Evolutionary conservation across 2,329 filamentous ascomycete species (phyloP).

Genomic region (Curvularia sp.): DNA sequence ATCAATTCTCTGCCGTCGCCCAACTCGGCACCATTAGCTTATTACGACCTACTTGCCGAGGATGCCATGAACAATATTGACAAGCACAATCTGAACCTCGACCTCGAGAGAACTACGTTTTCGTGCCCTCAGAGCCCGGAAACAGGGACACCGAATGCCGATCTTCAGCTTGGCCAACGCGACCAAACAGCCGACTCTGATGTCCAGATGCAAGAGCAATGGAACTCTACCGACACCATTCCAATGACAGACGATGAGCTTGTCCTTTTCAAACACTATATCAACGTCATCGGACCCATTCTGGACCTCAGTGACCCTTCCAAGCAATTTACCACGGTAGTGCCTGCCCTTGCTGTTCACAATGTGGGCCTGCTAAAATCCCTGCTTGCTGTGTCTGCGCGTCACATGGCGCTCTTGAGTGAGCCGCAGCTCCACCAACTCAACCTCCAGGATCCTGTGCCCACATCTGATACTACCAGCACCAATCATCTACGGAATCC

Average conservation of each 20-base stretch:
- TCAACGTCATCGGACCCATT: conserved; percentile 49
- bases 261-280: conserved; percentile 51
- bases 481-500: conserved; percentile 32
- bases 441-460: conserved; percentile 40
- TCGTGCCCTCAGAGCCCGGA: conserved; percentile 39
- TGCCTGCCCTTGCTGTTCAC: conserved; percentile 53
- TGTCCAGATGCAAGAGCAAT: conserved; percentile 30
- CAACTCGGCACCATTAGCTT: conserved; percentile 57
- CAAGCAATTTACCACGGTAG: conserved; percentile 48
- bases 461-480: conserved; percentile 19
- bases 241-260: conserved; percentile 49
- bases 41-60: conserved; percentile 58
- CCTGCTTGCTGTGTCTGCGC: conserved; percentile 63
- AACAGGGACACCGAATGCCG: conserved; percentile 23
- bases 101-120: conserved; percentile 37
- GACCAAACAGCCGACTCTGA: conserved; percentile 10
- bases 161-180: conserved; percentile 24
- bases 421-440: conserved; percentile 31
- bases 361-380: conserved; percentile 66
- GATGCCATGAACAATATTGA: conserved; percentile 52
- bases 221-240: conserved; percentile 36
- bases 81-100: conserved; percentile 44
- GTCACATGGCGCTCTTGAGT: conserved; percentile 57
- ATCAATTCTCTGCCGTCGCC: conserved; percentile 49
- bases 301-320: conserved; percentile 56